Evolutionary conservation across 805 yeast species (phyloP), one percentile per base, ranked within the genome.

Genomic region (Candida krabiensis): DNA sequence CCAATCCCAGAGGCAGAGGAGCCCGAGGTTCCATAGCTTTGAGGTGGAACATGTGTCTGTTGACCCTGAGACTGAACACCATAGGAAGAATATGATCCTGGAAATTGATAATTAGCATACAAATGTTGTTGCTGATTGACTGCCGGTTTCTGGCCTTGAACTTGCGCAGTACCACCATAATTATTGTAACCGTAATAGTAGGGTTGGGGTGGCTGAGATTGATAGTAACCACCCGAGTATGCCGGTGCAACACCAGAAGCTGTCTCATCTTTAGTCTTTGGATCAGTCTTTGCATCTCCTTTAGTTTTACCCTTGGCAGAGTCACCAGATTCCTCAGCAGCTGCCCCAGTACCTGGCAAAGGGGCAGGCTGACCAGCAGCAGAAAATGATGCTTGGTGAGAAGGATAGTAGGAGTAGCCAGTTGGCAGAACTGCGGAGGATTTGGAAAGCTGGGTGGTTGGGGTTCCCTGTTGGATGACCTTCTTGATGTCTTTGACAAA

Each of bases 401-500:
- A 28, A 9, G 38, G 33, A 33, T 46, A 46, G 30, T 42, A 46
- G 12, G 46, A 35, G 22, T 46, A 46, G 4, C 35, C 35, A 3
- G 33, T 35, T 3, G 41, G 33, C 29, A 38, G 29, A 14, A 31
- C 41, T 2, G 42, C 23, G 4, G 40, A 6, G 2, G 41, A 43
- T 37, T 42, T 54, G 49, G 12, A 50, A 51, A 40, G 44, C 48
- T 41, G 54, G 46, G 31, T 47, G 30, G 62, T 58, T 31, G 67
- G 66, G 3, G 64, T 57, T 7, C 67, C 67, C 41, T 64, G 69
- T 41, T 62, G 67, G 32, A 63, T 63, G 26, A 63, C 65, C 33
- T 56, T 53, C 58, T 80, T 80, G 49, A 80, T 80, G 57, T 80
- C 86, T 53, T 83, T 75, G 31, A 80, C 86, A 55, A 77, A 77